phyloP scores from a whole-genome alignment of 768 basidiomycete genomes.

The Boletus sp. region DNA sequence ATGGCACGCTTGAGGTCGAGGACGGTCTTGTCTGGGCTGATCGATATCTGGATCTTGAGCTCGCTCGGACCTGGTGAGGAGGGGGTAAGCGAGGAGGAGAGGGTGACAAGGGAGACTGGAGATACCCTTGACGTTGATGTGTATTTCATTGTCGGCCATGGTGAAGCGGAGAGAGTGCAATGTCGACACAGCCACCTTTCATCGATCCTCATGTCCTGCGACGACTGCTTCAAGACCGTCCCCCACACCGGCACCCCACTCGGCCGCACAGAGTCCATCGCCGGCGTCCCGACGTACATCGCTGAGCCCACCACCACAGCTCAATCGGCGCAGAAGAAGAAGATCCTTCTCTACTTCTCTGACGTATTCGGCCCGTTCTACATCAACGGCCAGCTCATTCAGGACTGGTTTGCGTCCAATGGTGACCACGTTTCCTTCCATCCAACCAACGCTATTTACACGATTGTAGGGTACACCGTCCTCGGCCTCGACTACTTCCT shows the following conservation, averaged over 20 bases:
- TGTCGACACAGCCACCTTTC: slow-evolving; percentile 17
- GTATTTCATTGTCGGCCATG: slow-evolving; percentile 60
- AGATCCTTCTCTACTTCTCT: slow-evolving; percentile 54
- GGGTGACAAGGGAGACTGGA: not conserved
- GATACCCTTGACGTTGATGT: slow-evolving; percentile 68
- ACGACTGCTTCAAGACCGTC: slow-evolving; percentile 52
- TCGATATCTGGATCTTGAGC: slow-evolving; percentile 86
- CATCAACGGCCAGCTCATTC: slow-evolving; percentile 54
- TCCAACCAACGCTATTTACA: not conserved
- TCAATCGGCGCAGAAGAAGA: slow-evolving; percentile 28
- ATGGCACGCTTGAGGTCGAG: slow-evolving; percentile 88
- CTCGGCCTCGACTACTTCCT: slow-evolving; percentile 64
- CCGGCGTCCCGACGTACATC: slow-evolving; percentile 50
- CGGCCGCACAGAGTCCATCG: slow-evolving; percentile 33
- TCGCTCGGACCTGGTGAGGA: slow-evolving; percentile 70
- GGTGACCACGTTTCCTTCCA: slow-evolving; percentile 34
- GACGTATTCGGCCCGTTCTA: slow-evolving; percentile 61
- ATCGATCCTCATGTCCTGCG: slow-evolving; percentile 37
- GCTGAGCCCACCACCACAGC: slow-evolving; percentile 38
- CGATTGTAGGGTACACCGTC: slow-evolving; percentile 48
- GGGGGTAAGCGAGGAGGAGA: not conserved
- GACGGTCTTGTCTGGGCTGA: slow-evolving; percentile 80
- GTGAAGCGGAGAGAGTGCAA: slow-evolving; percentile 21
- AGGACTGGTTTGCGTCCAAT: slow-evolving; percentile 60
- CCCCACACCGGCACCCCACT: slow-evolving; percentile 49